Evolutionary conservation across 192 early-diverging fungal species (phyloP).

Genomic region (Umbelopsis sp.): DNA sequence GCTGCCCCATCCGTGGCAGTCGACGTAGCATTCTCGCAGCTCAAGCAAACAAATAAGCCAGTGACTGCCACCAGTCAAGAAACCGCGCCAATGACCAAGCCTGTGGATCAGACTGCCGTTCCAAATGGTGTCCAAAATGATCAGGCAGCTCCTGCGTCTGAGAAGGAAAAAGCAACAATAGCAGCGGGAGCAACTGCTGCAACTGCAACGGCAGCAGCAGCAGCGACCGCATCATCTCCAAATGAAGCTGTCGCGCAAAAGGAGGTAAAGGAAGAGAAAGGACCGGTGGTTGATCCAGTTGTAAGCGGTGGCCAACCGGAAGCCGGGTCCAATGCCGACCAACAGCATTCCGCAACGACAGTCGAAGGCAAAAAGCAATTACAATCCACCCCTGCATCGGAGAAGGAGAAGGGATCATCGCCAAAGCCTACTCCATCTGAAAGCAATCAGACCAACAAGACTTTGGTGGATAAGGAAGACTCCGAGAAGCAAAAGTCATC

Average conservation of each 20-base stretch:
- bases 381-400: not conserved
- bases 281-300: too few relatives aligned
- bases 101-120: too few relatives aligned
- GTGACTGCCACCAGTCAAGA: not conserved
- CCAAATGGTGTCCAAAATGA: too few relatives aligned
- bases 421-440: not conserved
- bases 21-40: not conserved
- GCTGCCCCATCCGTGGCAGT: not conserved
- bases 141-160: too few relatives aligned
- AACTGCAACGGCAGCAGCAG: too few relatives aligned
- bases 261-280: too few relatives aligned
- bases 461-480: slow-evolving; percentile 6
- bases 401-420: too few relatives aligned
- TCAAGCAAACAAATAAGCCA: too few relatives aligned
- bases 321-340: not conserved
- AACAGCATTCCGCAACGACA: not conserved
- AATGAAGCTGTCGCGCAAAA: too few relatives aligned
- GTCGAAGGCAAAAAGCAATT: not conserved
- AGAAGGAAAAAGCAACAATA: too few relatives aligned
- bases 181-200: too few relatives aligned
- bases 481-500: not conserved
- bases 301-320: not conserved
- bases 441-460: not conserved
- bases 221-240: too few relatives aligned
- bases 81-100: not conserved